Conservation (phyloP, 805 yeast species). For the Candida chauliodis region DNA sequence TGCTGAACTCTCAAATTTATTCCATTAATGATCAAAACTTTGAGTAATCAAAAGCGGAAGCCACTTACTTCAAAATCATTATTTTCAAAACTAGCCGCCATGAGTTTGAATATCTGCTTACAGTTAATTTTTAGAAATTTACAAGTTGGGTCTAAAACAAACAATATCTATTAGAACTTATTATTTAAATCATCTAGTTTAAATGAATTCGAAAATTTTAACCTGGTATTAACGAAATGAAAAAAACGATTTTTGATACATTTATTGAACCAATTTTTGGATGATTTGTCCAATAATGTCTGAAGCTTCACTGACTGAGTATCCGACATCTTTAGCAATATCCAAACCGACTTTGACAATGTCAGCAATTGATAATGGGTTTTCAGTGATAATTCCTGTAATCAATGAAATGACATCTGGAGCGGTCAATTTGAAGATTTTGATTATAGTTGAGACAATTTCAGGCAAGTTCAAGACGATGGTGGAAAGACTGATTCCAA, state of each 20-base stretch:
- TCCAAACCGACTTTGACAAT: slow-evolving; percentile 2
- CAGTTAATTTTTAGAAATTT: too few species aligned
- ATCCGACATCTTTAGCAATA: neutral
- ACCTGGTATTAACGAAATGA: neutral
- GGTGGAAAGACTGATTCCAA: slow-evolving; percentile 3
- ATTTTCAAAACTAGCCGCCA: too few species aligned
- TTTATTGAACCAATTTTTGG: neutral
- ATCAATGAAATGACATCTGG: slow-evolving; percentile 3
- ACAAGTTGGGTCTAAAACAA: too few species aligned
- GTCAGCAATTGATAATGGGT: slow-evolving; percentile 1
- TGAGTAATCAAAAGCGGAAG: too few species aligned
- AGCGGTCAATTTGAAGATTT: slow-evolving; percentile 1
- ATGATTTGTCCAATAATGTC: slow-evolving; percentile 3
- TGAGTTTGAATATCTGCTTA: too few species aligned
- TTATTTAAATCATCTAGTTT: slow-evolving; percentile 3
- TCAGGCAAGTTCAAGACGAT: slow-evolving; percentile 2
- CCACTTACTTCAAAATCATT: too few species aligned
- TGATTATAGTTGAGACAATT: slow-evolving; percentile 2
- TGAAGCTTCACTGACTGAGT: neutral
- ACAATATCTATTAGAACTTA: neutral
- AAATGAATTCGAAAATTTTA: too few species aligned
- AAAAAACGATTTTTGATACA: too few species aligned
- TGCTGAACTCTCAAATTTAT: too few species aligned
- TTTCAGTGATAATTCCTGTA: neutral
- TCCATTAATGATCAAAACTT: too few species aligned